Conservation (phyloP, 2,329 filamentous ascomycete genomes). For the Monilinia fructicola region DNA sequence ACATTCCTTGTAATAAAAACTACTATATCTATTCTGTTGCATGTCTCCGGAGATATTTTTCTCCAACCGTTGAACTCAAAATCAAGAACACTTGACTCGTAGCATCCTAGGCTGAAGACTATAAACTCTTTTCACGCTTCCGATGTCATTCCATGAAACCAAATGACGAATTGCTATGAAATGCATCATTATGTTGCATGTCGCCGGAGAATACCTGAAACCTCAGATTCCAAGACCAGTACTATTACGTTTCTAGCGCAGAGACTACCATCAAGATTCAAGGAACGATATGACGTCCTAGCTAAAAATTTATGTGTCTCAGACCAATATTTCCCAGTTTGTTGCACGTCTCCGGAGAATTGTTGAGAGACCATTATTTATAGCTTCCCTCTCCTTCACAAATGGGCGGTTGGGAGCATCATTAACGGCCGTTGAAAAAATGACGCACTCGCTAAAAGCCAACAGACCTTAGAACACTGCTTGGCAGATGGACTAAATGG, state of each 20-base stretch:
- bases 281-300: not conserved
- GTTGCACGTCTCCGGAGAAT: not conserved
- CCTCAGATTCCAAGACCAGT: not conserved
- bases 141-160: not conserved
- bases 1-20: not conserved
- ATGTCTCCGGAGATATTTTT: not conserved
- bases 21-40: not conserved
- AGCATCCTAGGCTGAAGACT: too few species aligned
- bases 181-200: not conserved
- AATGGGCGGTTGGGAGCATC: too few species aligned
- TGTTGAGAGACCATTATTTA: not conserved
- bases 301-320: not conserved
- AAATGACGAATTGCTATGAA: not conserved
- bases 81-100: too few species aligned
- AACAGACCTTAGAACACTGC: not conserved
- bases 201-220: not conserved
- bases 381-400: too few species aligned
- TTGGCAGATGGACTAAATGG: too few species aligned
- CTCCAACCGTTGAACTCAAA: not conserved
- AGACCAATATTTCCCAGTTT: not conserved
- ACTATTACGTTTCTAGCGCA: not conserved
- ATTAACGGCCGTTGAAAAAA: not conserved
- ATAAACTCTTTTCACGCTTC: too few species aligned
- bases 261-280: not conserved
- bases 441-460: not conserved